phyloP scores from a whole-genome alignment of 2,329 filamentous ascomycete species.

The Claviceps africana region DNA sequence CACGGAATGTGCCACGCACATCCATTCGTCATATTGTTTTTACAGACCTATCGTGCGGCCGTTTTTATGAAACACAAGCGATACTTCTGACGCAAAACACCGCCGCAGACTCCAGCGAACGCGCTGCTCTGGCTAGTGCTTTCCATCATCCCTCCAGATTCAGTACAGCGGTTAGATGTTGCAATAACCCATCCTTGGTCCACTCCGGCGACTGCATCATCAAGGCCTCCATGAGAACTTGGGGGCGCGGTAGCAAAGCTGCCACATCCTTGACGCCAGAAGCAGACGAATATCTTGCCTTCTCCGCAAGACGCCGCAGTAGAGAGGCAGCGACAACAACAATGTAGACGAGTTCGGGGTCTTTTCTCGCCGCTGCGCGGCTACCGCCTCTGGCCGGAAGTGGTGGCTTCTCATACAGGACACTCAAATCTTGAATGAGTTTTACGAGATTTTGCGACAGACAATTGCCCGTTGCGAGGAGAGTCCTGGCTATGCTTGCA shows the following conservation, averaged over 20 bases:
- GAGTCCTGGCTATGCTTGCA: constrained; percentile 55
- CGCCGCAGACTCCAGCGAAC: neutral
- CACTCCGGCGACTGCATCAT: constrained; percentile 49
- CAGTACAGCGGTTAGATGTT: constrained; percentile 48
- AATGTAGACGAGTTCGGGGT: constrained; percentile 45
- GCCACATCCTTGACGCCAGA: constrained; percentile 38
- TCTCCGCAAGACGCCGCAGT: constrained; percentile 55
- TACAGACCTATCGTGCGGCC: neutral
- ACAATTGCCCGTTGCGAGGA: constrained; percentile 72
- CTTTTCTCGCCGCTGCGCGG: constrained; percentile 24
- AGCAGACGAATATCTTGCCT: constrained; percentile 44
- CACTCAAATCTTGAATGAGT: constrained; percentile 58
- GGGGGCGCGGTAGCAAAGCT: constrained; percentile 49
- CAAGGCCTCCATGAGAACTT: constrained; percentile 53
- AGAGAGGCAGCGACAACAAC: constrained; percentile 54
- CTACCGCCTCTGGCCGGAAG: constrained; percentile 12
- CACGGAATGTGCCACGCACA: neutral
- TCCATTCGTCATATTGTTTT: neutral
- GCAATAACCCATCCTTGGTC: constrained; percentile 51
- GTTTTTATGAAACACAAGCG: neutral
- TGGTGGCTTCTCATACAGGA: constrained; percentile 34
- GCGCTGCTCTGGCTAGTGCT: neutral
- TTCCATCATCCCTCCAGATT: constrained; percentile 31
- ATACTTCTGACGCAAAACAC: neutral
- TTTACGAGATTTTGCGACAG: constrained; percentile 70